Percentiles rank a stretch among this genome's conserved stretches.
These are phyloP conservation scores for Zygosaccharomyces kombuchaensis DNA, from an alignment of 805 yeast species.

Conservation along the genomic window DNA sequence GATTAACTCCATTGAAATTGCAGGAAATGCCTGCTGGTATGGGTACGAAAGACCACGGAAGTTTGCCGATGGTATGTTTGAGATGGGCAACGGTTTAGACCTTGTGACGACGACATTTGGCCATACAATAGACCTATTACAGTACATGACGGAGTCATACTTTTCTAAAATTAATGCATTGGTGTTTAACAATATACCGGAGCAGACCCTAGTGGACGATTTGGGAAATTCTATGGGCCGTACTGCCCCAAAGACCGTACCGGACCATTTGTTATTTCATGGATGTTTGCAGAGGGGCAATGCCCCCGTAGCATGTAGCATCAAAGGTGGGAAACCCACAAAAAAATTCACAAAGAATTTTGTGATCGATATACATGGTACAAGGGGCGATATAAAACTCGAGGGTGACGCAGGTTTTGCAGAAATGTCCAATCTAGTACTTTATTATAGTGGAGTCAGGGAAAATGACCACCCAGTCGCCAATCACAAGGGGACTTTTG, in stretches of 20 bases:
- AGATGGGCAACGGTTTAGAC: constrained; percentile 28
- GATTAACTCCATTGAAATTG: constrained; percentile 30
- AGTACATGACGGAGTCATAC: constrained; percentile 31
- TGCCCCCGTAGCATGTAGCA: constrained; percentile 31
- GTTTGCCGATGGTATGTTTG: constrained; percentile 27
- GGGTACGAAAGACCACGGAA: constrained; percentile 30
- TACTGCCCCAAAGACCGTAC: constrained; percentile 25
- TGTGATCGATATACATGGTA: constrained; percentile 34
- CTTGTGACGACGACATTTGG: constrained; percentile 30
- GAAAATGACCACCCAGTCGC: constrained; percentile 16
- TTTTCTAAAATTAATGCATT: constrained; percentile 27
- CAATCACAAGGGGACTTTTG: constrained; percentile 8
- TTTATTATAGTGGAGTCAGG: constrained; percentile 30
- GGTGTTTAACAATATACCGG: constrained; percentile 31
- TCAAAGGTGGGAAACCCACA: constrained; percentile 34
- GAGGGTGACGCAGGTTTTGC: constrained; percentile 37
- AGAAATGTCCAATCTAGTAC: constrained; percentile 30
- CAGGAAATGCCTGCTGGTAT: constrained; percentile 34
- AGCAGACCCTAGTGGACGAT: constrained; percentile 29
- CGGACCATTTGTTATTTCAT: constrained; percentile 32
- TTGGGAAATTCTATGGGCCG: constrained; percentile 22
- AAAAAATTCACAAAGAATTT: constrained; percentile 33
- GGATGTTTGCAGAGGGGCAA: constrained; percentile 28
- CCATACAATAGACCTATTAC: constrained; percentile 31
- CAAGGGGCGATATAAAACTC: constrained; percentile 32